phyloP scores from a whole-genome alignment of 73 alveolate genomes.

The Paramecium pentaurelia region DNA sequence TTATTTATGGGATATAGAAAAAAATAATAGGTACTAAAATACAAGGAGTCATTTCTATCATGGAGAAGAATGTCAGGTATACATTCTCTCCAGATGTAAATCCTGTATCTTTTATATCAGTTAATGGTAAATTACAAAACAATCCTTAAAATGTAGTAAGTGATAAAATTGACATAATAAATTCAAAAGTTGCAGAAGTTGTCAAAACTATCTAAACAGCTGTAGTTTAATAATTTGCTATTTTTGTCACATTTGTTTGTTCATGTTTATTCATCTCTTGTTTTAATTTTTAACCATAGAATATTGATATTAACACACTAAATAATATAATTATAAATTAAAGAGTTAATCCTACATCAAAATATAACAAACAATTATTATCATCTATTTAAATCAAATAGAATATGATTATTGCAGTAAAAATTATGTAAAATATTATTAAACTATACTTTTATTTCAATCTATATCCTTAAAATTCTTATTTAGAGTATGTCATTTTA shows the following conservation, averaged over 20 bases:
- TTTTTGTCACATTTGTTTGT: background rate
- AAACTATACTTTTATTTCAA: background rate
- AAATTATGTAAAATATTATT: background rate
- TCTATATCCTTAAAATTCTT: background rate
- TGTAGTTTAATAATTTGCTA: background rate
- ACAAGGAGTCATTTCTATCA: constrained; percentile 40
- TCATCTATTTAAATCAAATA: background rate
- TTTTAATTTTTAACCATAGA: background rate
- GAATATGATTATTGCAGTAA: background rate
- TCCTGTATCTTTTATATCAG: background rate
- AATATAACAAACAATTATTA: background rate
- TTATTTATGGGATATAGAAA: background rate
- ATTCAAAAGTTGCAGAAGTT: background rate
- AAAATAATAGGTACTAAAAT: background rate
- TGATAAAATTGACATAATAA: background rate
- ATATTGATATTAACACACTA: background rate
- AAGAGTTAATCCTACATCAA: background rate
- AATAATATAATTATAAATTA: background rate
- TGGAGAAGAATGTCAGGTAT: background rate
- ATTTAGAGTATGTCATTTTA: background rate
- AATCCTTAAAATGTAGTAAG: background rate
- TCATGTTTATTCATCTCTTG: background rate
- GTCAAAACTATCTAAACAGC: background rate
- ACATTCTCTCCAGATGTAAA: constrained; percentile 12
- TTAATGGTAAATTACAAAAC: background rate